A percentile compares a stretch with the other conserved stretches of the same genome.
Conservation (phyloP, 192 early-diverging fungal genomes). For the Rhizophagus prolifer region DNA sequence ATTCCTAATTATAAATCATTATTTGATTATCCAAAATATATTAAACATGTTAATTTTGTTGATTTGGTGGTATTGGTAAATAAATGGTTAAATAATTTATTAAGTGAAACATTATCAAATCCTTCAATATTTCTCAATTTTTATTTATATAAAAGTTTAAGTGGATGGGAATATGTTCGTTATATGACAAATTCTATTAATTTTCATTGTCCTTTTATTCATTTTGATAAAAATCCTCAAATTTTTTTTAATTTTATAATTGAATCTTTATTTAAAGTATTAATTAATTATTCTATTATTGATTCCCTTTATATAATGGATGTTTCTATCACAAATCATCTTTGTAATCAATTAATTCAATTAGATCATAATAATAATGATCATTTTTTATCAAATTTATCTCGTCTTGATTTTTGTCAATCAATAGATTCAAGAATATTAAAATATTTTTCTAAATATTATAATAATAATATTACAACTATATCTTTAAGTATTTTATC, state of each 20-base stretch:
- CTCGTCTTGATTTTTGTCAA: neutral
- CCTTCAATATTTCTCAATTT: neutral
- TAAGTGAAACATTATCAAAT: neutral
- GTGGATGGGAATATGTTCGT: neutral
- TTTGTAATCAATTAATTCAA: neutral
- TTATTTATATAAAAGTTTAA: neutral
- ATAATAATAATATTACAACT: neutral
- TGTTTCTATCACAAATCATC: neutral
- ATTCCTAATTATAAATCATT: neutral
- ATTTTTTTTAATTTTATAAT: neutral
- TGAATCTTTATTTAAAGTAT: neutral
- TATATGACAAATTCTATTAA: neutral
- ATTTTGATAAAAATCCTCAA: neutral
- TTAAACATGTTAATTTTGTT: neutral
- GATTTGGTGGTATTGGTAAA: neutral
- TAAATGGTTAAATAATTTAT: neutral
- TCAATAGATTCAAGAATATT: neutral
- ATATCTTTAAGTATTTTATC: neutral
- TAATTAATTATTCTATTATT: neutral
- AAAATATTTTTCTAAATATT: neutral
- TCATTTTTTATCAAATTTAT: neutral
- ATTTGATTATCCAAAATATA: neutral
- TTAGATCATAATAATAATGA: neutral
- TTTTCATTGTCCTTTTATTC: neutral
- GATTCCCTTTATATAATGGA: neutral